Base-by-base conservation (phyloP, 2,329 filamentous ascomycete species). In the Neopestalotiopsis sp. region DNA sequence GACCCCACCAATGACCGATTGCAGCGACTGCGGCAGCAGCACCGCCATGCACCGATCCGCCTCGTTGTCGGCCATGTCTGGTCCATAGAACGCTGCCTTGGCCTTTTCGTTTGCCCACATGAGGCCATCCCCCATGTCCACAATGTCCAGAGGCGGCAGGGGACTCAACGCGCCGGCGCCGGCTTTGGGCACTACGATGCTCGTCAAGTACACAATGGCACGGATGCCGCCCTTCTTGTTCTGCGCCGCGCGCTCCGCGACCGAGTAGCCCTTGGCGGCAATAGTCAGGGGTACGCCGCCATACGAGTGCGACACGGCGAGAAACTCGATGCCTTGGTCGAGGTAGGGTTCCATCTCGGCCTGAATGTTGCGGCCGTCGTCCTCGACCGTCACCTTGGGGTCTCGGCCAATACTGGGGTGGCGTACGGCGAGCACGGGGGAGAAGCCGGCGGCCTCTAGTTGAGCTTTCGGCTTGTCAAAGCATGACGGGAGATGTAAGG, bases 1-100 rank as follows among this genome's bases (percentile, higher is more conserved):
- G 24, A 20, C 24, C 20, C 57, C 57, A 20, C 57, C 57, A 14
- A 34, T 9, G 24, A 59, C 6, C 57, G 57, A 30, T 14, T 24
- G 10, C 30, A 59, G 20, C 24, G 57, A 59, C 57, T 59, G 57
- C 57, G 57, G 57, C 57, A 59, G n/a, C 57, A 59, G 57, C 57
- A 20, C 10, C n/a, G 57, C 57, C 24, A 28, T 14, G 57, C 14
- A 28, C 10, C 13, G 5, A 12, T 59, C 24, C 5, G 57, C 57
- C 57, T 59, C 57, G 9, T 59, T 28, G 12, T 30, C 57, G 2
- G 57, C n/a, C 57, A 59, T 59, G 24, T 59, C 57, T 10, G 57
- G 57, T 4, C 57, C 57, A 12, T 59, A 34, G 1, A 59, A 59
- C 1, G 57, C 57, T 4, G 57, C 57, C 57, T 59, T 59, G 24